Evolutionary conservation across 768 basidiomycete species (phyloP).

Genomic region (Pleurotus eryngii): DNA sequence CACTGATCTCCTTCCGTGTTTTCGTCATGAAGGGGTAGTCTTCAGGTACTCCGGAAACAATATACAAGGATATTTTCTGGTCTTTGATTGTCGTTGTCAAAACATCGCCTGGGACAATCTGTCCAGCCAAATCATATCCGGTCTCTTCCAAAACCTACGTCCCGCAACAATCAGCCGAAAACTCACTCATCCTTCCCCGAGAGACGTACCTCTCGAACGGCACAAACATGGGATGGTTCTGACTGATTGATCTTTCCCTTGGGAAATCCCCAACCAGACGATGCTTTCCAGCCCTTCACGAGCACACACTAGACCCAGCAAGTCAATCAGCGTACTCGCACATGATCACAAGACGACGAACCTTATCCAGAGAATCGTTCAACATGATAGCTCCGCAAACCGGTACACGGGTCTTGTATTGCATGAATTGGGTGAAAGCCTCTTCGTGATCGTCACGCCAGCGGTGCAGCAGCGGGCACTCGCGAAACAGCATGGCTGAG

Average conservation of each 20-base stretch:
- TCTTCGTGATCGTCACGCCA: conserved; percentile 85
- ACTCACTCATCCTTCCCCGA: not conserved
- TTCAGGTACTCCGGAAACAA: conserved; percentile 86
- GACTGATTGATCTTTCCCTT: conserved; percentile 99
- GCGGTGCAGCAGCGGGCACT: conserved; percentile 77
- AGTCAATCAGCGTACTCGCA: conserved; percentile 3
- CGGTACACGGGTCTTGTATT: conserved; percentile 94
- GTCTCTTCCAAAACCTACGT: conserved; percentile 92
- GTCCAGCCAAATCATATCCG: conserved; percentile 80
- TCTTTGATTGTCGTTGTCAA: conserved; percentile 87
- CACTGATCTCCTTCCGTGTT: conserved; percentile 97
- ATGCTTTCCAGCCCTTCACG: conserved; percentile 97
- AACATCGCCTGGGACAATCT: conserved; percentile 62
- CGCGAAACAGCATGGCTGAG: conserved; percentile 85
- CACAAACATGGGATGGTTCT: conserved; percentile 81
- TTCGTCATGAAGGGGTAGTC: conserved; percentile 87
- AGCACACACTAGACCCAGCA: conserved; percentile 71
- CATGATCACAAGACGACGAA: conserved; percentile 28
- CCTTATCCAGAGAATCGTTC: conserved; percentile 91
- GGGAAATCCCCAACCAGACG: conserved; percentile 98
- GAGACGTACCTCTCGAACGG: conserved; percentile 78
- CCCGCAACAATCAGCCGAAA: conserved; percentile 9
- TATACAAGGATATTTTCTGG: conserved; percentile 87
- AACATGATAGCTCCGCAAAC: conserved; percentile 98
- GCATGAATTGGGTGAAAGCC: conserved; percentile 87